A percentile compares a stretch with the other conserved stretches of the same genome.
These are phyloP conservation scores for Euphorbia celastroides DNA, from an alignment of 441 rosid species.

Conservation along the genomic window DNA sequence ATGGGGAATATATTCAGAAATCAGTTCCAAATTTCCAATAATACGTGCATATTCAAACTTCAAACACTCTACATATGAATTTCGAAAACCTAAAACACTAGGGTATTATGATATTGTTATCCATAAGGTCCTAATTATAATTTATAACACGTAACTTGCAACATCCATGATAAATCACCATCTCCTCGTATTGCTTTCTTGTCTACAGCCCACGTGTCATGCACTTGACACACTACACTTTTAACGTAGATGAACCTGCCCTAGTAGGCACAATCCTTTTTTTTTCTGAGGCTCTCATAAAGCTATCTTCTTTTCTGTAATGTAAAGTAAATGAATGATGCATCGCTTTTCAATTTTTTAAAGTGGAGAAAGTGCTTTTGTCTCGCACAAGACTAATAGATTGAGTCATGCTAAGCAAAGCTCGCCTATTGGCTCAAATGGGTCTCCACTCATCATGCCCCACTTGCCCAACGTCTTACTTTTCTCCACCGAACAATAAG, in stretches of 20 bases:
- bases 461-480: conserved; percentile 8
- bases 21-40: not conserved
- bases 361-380: conserved; percentile 30
- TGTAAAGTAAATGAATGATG: conserved; percentile 19
- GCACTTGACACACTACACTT: conserved; percentile 12
- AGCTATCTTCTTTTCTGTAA: not conserved
- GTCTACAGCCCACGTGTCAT: conserved; percentile 19
- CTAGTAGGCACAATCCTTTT: conserved; percentile 2
- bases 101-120: too few species aligned
- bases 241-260: not conserved
- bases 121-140: not conserved
- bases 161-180: not conserved
- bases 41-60: conserved; percentile 1
- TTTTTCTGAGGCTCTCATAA: not conserved
- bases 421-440: conserved; percentile 14
- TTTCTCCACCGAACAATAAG: conserved; percentile 3
- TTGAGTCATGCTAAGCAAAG: conserved; percentile 6
- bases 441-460: conserved; percentile 22
- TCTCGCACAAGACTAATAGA: conserved; percentile 25
- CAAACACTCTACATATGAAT: not conserved
- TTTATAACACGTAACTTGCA: not conserved
- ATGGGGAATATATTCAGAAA: not conserved
- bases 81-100: not conserved
- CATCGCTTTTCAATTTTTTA: conserved; percentile 15
- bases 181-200: conserved; percentile 6